Conservation (phyloP, 2,329 filamentous ascomycete genomes). For the Verticillium tricorpus region DNA sequence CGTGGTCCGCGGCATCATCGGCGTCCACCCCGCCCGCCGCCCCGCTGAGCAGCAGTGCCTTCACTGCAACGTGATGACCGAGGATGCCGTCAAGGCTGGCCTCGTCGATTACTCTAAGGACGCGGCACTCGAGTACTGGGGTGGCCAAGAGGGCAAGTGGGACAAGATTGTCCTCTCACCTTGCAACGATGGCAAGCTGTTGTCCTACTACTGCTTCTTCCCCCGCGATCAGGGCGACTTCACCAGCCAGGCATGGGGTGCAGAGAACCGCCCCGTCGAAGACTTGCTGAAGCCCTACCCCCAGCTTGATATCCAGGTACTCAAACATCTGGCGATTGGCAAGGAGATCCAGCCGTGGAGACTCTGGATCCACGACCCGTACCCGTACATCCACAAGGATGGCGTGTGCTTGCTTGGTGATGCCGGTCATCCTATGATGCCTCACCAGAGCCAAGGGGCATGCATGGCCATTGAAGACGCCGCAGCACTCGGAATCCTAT, state of each 20-base stretch:
- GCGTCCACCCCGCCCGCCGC: conserved; percentile 55
- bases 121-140: conserved; percentile 65
- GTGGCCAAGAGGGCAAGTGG: conserved; percentile 57
- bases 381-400: conserved; percentile 49
- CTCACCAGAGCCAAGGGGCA: conserved; percentile 64
- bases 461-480: conserved; percentile 67
- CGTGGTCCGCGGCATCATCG: conserved; percentile 56
- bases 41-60: conserved; percentile 58
- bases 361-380: conserved; percentile 59
- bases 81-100: conserved; percentile 54
- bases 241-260: conserved; percentile 55
- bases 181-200: conserved; percentile 59
- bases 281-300: conserved; percentile 59
- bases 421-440: conserved; percentile 58
- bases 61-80: conserved; percentile 59
- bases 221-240: conserved; percentile 57
- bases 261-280: conserved; percentile 45
- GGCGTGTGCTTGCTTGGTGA: conserved; percentile 58
- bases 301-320: conserved; percentile 53
- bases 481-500: conserved; percentile 57
- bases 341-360: conserved; percentile 62
- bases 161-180: conserved; percentile 69
- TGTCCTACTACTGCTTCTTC: conserved; percentile 70
- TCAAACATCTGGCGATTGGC: conserved; percentile 53
- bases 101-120: conserved; percentile 59